Evolutionary conservation across 129 eudicot species (phyloP).

Genomic region (Pseudognaphalium luteoalbum): DNA sequence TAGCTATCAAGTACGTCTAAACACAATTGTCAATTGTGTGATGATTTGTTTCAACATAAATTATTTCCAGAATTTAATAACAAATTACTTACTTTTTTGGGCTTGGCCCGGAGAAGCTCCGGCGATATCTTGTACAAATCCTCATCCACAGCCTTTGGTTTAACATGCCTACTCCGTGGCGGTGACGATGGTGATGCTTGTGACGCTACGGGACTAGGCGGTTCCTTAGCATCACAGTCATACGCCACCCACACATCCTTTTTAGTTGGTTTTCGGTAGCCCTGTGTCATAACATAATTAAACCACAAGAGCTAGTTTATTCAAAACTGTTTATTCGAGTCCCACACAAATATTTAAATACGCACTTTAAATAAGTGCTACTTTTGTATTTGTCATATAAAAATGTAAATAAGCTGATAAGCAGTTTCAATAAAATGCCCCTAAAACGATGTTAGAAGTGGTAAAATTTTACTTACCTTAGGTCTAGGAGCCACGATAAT

Average conservation of each 20-base stretch:
- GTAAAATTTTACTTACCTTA: slow-evolving; percentile 28
- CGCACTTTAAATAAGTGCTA: too few species aligned
- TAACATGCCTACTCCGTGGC: slow-evolving; percentile 12
- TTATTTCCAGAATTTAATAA: background rate
- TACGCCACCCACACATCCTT: slow-evolving; percentile 59
- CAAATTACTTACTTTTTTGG: slow-evolving; percentile 54
- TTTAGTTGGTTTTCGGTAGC: slow-evolving; percentile 47
- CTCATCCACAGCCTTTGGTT: slow-evolving; percentile 75
- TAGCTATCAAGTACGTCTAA: background rate
- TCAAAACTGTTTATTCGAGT: too few species aligned
- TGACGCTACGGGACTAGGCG: slow-evolving; percentile 52
- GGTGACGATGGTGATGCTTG: slow-evolving; percentile 33
- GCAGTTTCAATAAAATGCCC: too few species aligned
- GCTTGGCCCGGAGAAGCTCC: slow-evolving; percentile 63
- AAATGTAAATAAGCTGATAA: too few species aligned
- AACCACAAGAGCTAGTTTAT: slow-evolving; percentile 3
- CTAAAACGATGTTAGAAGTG: too few species aligned
- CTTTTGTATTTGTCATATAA: too few species aligned
- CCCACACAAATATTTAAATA: too few species aligned
- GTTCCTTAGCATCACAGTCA: slow-evolving; percentile 44
- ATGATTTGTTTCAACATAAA: background rate
- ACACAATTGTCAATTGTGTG: background rate
- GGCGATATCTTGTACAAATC: slow-evolving; percentile 94
- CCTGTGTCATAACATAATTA: slow-evolving; percentile 40
- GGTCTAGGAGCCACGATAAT: slow-evolving; percentile 93